Conservation (phyloP, 1,139 yeast species). For the Yamadazyma spencermartinsiae region DNA sequence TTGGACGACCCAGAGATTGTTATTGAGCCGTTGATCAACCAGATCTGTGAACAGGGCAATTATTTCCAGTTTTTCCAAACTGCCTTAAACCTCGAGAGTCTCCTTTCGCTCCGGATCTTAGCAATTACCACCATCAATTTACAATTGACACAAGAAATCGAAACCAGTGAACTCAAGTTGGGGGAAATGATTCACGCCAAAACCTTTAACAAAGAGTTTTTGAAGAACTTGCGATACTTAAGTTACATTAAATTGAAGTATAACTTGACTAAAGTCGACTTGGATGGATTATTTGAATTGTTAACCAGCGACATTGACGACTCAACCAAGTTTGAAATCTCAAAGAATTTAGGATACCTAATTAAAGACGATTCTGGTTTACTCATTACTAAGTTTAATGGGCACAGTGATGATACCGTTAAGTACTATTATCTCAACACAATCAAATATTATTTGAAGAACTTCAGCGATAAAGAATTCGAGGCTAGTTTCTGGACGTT, state of each 20-base stretch:
- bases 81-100: slow-evolving; percentile 6
- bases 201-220: slow-evolving; percentile 8
- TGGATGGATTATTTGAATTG: slow-evolving; percentile 19
- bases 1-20: slow-evolving; percentile 18
- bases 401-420: slow-evolving; percentile 8
- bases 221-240: slow-evolving; percentile 12
- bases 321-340: slow-evolving; percentile 19
- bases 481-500: slow-evolving; percentile 10
- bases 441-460: slow-evolving; percentile 12
- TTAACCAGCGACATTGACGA: slow-evolving; percentile 15
- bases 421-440: slow-evolving; percentile 11
- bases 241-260: slow-evolving; percentile 12
- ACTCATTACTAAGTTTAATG: slow-evolving; percentile 17
- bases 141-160: slow-evolving; percentile 10
- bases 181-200: slow-evolving; percentile 9
- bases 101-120: slow-evolving; percentile 9
- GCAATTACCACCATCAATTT: slow-evolving; percentile 10
- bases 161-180: slow-evolving; percentile 8
- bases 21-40: slow-evolving; percentile 8
- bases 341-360: slow-evolving; percentile 15
- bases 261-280: slow-evolving; percentile 17
- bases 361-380: slow-evolving; percentile 16
- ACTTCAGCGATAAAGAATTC: slow-evolving; percentile 9
- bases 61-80: slow-evolving; percentile 8
- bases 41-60: slow-evolving; percentile 11